These are phyloP conservation scores for Cyphellophora attinorum DNA, from an alignment of 2,329 filamentous ascomycete genomes.

Conservation along the genomic window DNA sequence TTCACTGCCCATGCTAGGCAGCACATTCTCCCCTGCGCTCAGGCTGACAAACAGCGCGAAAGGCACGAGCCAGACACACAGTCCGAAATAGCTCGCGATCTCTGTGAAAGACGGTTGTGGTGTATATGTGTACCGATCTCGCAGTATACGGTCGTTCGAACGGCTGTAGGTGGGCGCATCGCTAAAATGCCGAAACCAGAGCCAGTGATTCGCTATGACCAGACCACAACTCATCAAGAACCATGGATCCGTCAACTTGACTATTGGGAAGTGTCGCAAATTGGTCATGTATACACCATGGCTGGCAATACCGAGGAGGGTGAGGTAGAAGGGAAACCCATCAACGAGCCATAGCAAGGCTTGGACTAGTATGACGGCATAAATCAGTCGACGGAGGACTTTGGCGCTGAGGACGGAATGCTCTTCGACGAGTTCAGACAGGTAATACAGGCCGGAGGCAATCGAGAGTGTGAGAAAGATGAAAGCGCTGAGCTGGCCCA, in stretches of 20 bases:
- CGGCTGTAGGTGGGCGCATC: conserved; percentile 40
- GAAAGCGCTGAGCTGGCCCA: conserved; percentile 81
- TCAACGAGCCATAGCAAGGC: conserved; percentile 68
- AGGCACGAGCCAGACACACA: conserved; percentile 94
- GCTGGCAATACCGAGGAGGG: conserved; percentile 64
- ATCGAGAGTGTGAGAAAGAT: conserved; percentile 90
- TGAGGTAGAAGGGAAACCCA: conserved; percentile 69
- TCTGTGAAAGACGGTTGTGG: conserved; percentile 75
- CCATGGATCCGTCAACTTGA: conserved; percentile 77
- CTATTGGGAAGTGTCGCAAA: conserved; percentile 63
- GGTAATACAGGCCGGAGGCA: conserved; percentile 97
- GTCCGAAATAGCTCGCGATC: conserved; percentile 89
- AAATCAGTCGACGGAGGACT: conserved; percentile 76
- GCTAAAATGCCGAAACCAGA: conserved; percentile 94
- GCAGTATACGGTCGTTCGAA: conserved; percentile 22
- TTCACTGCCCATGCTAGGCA: conserved; percentile 83
- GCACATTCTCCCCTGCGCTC: conserved; percentile 86
- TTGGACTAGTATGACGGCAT: conserved; percentile 67
- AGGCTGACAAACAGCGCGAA: conserved; percentile 92
- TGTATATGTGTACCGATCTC: conserved; percentile 29
- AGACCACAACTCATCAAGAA: conserved; percentile 78
- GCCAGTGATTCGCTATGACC: conserved; percentile 81
- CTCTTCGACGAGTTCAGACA: conserved; percentile 95
- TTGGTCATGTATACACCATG: conserved; percentile 86
- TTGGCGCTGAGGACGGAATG: conserved; percentile 89